Base-by-base conservation (phyloP, 208 protist species). In the Leishmania turanica region DNA sequence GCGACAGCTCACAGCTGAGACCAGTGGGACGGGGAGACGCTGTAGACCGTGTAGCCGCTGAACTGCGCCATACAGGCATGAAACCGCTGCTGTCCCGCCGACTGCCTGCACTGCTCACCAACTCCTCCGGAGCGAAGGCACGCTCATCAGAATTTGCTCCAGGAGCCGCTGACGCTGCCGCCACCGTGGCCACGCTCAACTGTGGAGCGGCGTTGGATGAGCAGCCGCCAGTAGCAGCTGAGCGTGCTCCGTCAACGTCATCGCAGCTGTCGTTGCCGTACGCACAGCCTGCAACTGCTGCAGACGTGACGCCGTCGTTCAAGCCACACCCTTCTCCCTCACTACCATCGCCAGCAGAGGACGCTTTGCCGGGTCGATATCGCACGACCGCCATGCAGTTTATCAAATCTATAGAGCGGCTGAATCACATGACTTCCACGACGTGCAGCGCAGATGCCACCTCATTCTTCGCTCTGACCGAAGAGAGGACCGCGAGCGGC, bases 341-440 rank as follows among this genome's bases (percentile, higher is more conserved):
- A 27, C 47, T 21, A 56, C 1, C 70, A 37, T 75, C 17, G 42
- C 24, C 42, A 51, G 7, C 68, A 68, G 31, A 68, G n/a, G 68
- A 49, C 21, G 24, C 27, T 37, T 24, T 76, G 17, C 51, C n/a
- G 13, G 34, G 72, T 42, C 1, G 56, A 34, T 84, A 78, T 64
- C 76, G 69, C 27, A 2, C 62, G 24, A 60, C 77, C 8, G 77
- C 71, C 19, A 17, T 19, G 24, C 72, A 88, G 60, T 79, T 81
- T 54, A 40, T 53, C 7, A 11, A 27, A 4, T 40, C 60, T 21
- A 70, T 81, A 8, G 54, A 31, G 21, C 45, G 58, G 13, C 40
- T 80, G 9, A 80, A 81, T 9, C n/a, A 13, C 21, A 81, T 81
- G 81, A 80, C 74, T 6, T 21, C 49, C 17, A 54, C 8, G 40